Percentiles rank a stretch among this genome's conserved stretches.
These are phyloP conservation scores for Populus nigra DNA, from an alignment of 345 rosid genomes.

Conservation along the genomic window DNA sequence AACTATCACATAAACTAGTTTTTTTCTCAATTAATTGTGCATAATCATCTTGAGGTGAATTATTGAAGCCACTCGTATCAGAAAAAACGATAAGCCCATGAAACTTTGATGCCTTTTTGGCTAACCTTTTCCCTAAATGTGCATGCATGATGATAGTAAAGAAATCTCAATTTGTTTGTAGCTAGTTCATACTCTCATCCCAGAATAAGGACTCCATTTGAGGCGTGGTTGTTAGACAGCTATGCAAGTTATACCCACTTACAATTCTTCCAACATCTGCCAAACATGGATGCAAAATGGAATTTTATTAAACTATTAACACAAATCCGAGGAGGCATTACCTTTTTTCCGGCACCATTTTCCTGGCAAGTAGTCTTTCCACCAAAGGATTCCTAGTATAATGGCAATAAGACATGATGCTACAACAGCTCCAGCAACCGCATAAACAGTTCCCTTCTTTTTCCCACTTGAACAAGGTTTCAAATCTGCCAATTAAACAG, in stretches of 20 bases:
- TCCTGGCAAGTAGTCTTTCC: conserved; percentile 18
- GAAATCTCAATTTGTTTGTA: neutral
- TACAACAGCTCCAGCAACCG: conserved; percentile 19
- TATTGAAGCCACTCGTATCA: neutral
- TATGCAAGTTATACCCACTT: neutral
- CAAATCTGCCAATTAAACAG: conserved; percentile 14
- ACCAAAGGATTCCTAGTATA: conserved; percentile 22
- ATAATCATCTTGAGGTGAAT: neutral
- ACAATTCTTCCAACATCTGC: neutral
- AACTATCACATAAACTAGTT: too few species aligned
- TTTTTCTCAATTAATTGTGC: neutral
- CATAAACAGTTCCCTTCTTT: conserved; percentile 10
- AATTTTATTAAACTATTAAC: neutral
- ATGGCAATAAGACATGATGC: conserved; percentile 13
- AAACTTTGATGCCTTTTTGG: neutral
- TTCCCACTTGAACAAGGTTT: conserved; percentile 12
- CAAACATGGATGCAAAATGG: neutral
- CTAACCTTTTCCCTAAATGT: neutral
- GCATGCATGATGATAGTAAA: neutral
- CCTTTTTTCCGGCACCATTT: conserved; percentile 16
- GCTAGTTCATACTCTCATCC: neutral
- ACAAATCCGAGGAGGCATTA: neutral
- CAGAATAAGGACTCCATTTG: neutral
- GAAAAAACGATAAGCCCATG: neutral
- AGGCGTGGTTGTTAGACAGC: neutral